Conservation (phyloP, 805 yeast genomes). For the Ascoidea asiatica region DNA sequence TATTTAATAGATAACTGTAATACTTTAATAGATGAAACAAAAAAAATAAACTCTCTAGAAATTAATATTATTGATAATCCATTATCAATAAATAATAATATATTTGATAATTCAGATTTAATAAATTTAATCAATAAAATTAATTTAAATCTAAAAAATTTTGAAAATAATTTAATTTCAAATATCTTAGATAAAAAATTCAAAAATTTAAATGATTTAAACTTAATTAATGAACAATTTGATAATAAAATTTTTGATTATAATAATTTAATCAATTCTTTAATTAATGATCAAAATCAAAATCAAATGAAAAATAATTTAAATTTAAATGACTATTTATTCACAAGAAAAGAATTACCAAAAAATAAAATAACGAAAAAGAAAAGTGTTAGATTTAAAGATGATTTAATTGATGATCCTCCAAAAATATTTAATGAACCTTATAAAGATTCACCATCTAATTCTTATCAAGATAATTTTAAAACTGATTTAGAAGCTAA, state of each 20-base stretch:
- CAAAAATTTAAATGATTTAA: too few species aligned
- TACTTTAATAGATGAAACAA: neutral
- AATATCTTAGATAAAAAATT: neutral
- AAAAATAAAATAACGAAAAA: constrained; percentile 2
- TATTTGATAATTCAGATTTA: neutral
- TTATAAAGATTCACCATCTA: constrained; percentile 1
- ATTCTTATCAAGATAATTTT: neutral
- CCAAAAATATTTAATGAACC: neutral
- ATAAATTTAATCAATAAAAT: too few species aligned
- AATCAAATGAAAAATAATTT: too few species aligned
- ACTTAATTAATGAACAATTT: neutral
- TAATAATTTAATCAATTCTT: neutral
- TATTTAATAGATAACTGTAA: neutral
- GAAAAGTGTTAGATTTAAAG: constrained; percentile 10
- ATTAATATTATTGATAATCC: too few species aligned
- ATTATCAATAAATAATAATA: too few species aligned
- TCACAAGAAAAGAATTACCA: constrained; percentile 4
- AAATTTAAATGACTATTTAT: neutral
- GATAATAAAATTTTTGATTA: neutral
- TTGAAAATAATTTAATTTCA: neutral
- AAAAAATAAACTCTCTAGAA: too few species aligned
- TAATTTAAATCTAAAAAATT: too few species aligned
- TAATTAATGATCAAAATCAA: too few species aligned
- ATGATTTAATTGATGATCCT: constrained; percentile 6
- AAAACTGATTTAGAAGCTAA: neutral